phyloP scores from a whole-genome alignment of 768 basidiomycete species.

The Cystobasidium ongulense region DNA sequence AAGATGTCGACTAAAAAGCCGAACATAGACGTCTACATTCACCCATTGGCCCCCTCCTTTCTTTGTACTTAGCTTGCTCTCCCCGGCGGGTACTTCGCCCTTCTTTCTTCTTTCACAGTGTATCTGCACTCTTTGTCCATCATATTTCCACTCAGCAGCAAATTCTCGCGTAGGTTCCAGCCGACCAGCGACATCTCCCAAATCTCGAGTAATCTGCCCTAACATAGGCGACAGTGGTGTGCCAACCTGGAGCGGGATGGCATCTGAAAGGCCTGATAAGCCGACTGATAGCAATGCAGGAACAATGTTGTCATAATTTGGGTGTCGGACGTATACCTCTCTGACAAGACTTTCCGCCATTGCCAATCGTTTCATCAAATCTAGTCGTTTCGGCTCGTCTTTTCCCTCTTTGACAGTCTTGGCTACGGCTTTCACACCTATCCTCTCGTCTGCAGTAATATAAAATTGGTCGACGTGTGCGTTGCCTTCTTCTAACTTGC shows the following conservation, averaged over 20 bases:
- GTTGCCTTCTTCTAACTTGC: conserved; percentile 1
- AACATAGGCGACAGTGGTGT: conserved; percentile 72
- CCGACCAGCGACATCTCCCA: conserved; percentile 71
- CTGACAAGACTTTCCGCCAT: conserved; percentile 34
- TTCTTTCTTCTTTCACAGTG: conserved; percentile 65
- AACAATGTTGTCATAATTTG: conserved; percentile 51
- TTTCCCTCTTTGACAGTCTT: conserved; percentile 33
- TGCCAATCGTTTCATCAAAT: conserved; percentile 31
- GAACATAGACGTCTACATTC: conserved; percentile 49
- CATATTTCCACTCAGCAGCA: conserved; percentile 82
- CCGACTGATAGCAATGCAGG: conserved; percentile 53
- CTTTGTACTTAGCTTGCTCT: conserved; percentile 2
- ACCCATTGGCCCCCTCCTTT: conserved; percentile 43
- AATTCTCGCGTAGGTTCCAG: conserved; percentile 58
- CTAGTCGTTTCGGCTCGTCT: conserved; percentile 25
- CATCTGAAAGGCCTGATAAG: conserved; percentile 55
- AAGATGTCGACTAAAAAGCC: conserved; percentile 77
- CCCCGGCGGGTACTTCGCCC: conserved; percentile 19
- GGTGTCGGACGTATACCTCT: conserved; percentile 41
- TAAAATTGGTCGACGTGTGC: conserved; percentile 31
- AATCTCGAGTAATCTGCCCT: conserved; percentile 73
- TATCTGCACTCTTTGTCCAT: conserved; percentile 54
- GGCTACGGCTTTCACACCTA: conserved; percentile 34
- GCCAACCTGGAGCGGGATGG: conserved; percentile 66
- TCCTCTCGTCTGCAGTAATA: conserved; percentile 37